Conservation (phyloP, 768 basidiomycete species). For the Asterophora parasitica region DNA sequence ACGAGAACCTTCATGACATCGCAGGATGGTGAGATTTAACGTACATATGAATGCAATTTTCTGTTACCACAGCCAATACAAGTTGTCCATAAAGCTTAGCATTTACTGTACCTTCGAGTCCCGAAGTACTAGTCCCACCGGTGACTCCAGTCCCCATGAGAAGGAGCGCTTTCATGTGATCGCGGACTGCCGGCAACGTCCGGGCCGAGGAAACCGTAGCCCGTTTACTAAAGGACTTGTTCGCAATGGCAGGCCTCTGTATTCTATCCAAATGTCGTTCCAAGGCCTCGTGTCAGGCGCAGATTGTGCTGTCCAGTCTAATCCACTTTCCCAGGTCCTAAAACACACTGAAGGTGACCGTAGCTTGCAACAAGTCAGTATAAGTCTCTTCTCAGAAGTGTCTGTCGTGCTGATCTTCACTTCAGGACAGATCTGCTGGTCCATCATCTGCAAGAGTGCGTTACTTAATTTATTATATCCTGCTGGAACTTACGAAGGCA, state of each 20-base stretch:
- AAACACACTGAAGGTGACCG: constrained; percentile 89
- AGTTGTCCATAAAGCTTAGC: no score
- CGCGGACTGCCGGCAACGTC: constrained; percentile 1
- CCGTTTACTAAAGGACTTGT: neutral
- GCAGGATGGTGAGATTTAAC: no score
- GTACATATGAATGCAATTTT: no score
- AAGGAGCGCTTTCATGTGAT: neutral
- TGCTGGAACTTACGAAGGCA: neutral
- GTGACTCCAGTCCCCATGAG: no score
- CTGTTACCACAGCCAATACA: no score
- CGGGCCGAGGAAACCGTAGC: constrained; percentile 4
- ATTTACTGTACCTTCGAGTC: no score
- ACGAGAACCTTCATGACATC: no score
- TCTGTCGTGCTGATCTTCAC: constrained; percentile 1
- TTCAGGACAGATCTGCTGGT: constrained; percentile 69
- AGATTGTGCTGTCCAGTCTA: constrained; percentile 80
- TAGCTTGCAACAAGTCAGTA: constrained; percentile 76
- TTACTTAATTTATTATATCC: constrained; percentile 2
- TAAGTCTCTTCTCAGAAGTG: neutral
- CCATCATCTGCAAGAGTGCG: constrained; percentile 68
- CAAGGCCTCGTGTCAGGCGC: constrained; percentile 82
- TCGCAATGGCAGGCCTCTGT: neutral
- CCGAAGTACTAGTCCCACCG: no score
- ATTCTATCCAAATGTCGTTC: constrained; percentile 52
- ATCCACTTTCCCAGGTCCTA: constrained; percentile 84